phyloP scores from a whole-genome alignment of 2,329 filamentous ascomycete genomes.

The Beauveria scarabaeidicola region DNA sequence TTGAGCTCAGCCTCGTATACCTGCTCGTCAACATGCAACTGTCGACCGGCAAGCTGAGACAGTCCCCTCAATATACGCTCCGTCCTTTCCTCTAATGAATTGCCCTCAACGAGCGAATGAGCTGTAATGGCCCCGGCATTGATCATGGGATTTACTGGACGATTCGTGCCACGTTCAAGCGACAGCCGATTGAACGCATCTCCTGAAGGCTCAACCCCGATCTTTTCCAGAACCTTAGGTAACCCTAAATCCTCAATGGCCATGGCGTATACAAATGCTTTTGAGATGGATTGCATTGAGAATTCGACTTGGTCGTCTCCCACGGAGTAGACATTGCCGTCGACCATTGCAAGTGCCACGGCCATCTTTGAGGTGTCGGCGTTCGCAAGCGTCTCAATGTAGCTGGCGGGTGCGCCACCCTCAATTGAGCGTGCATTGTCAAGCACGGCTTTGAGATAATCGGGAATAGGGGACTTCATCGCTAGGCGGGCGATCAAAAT shows the following conservation, averaged over 20 bases:
- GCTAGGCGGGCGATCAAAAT: not conserved
- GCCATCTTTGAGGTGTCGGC: slow-evolving; percentile 31
- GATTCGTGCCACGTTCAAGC: slow-evolving; percentile 21
- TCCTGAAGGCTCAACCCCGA: slow-evolving; percentile 32
- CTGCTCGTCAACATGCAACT: slow-evolving; percentile 28
- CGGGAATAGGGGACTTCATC: slow-evolving; percentile 28
- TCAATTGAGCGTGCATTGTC: slow-evolving; percentile 24
- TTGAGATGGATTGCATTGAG: slow-evolving; percentile 34
- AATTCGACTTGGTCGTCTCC: slow-evolving; percentile 31
- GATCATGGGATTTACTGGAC: slow-evolving; percentile 30
- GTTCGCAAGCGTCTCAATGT: slow-evolving; percentile 30
- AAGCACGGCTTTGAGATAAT: slow-evolving; percentile 25
- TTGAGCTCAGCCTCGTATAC: slow-evolving; percentile 30
- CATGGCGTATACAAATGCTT: slow-evolving; percentile 31
- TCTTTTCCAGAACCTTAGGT: slow-evolving; percentile 27
- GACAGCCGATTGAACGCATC: slow-evolving; percentile 30
- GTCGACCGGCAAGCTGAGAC: slow-evolving; percentile 27
- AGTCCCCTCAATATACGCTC: slow-evolving; percentile 27
- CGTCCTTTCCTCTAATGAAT: slow-evolving; percentile 26
- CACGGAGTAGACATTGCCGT: slow-evolving; percentile 30
- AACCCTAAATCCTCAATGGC: slow-evolving; percentile 31
- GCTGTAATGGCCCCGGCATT: slow-evolving; percentile 27
- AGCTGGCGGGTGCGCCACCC: slow-evolving; percentile 24
- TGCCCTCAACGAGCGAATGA: slow-evolving; percentile 23
- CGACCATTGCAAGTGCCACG: slow-evolving; percentile 31